Conservation (phyloP, 2,329 filamentous ascomycete species). For the Lojkania enalia region DNA sequence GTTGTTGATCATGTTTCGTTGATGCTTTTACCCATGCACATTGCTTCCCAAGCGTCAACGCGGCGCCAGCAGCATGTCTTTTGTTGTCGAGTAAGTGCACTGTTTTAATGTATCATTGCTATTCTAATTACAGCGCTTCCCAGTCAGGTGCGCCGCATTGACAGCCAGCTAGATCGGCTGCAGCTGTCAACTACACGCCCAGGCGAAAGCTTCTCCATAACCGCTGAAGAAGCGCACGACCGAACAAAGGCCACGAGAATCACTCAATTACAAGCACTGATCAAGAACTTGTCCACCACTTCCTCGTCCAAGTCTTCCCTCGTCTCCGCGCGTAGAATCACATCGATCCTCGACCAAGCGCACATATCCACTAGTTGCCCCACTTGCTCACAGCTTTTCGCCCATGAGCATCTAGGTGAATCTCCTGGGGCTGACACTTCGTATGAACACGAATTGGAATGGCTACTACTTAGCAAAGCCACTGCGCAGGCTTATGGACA, state of each 20-base stretch:
- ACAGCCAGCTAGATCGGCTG: slow-evolving; percentile 61
- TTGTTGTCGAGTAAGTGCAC: slow-evolving; percentile 45
- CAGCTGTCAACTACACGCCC: slow-evolving; percentile 49
- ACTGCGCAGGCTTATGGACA: slow-evolving; percentile 88
- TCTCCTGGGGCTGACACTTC: slow-evolving; percentile 20
- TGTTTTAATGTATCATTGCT: not conserved
- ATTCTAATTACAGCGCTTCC: slow-evolving; percentile 13
- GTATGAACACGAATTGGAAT: slow-evolving; percentile 81
- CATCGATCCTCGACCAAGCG: slow-evolving; percentile 65
- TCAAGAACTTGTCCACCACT: slow-evolving; percentile 71
- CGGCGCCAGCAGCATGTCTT: slow-evolving; percentile 43
- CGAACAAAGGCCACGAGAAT: slow-evolving; percentile 54
- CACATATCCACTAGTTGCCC: slow-evolving; percentile 51
- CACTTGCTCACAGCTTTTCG: slow-evolving; percentile 46
- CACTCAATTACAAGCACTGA: slow-evolving; percentile 64
- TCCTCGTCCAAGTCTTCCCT: slow-evolving; percentile 66
- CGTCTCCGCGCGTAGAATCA: slow-evolving; percentile 60
- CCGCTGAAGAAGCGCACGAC: slow-evolving; percentile 40
- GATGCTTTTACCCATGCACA: not conserved
- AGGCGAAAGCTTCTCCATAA: slow-evolving; percentile 34
- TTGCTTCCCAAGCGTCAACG: slow-evolving; percentile 18
- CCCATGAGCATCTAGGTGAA: slow-evolving; percentile 32
- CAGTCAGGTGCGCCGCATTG: slow-evolving; percentile 61
- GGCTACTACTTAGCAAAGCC: slow-evolving; percentile 88
- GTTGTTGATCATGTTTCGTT: slow-evolving; percentile 1